Evolutionary conservation across 208 protist species (phyloP), one percentile per base, ranked within the genome.

Genomic region (Jaenimonas drosophilae): DNA sequence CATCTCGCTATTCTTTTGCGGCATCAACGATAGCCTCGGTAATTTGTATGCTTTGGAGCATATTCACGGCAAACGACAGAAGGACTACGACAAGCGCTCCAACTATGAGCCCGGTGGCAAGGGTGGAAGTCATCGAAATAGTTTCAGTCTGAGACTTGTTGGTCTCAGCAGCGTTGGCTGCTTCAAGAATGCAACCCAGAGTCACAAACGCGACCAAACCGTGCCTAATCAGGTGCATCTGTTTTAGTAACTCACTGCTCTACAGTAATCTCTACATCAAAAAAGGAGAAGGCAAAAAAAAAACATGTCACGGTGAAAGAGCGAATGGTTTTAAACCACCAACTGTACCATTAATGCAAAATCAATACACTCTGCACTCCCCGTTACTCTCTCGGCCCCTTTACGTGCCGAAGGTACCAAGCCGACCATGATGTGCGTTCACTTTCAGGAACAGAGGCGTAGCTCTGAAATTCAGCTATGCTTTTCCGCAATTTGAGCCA

Each of bases 11-110:
- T 25, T 59, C 53, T 7, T 47, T 29, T 4, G 47, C 24, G 26
- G 67, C 59, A 40, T 37, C 51, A 12, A 64, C 26, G 14, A 6
- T 19, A 19, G 45, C 44, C 33, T 88, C 78, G 42, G 80, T 77
- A 31, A 87, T 83, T 47, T 74, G 51, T 49, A 92, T 87, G 17
- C 73, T 69, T 25, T 76, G 64, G 58, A 92, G 55, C 76, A 92
- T 89, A 27, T 52, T 53, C 16, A 88, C 55, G 0, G 72, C 56
- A 54, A 88, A 88, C 11, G 52, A 54, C 24, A 92, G 49, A 27
- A 92, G 65, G 26, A 46, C 64, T 23, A 82, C 31, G 19, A 92
- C 64, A 20, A 55, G 61, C 17, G 57, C 47, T n/a, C 74, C 79
- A 24, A 92, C 64, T 14, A 70, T 25, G 32, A 92, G 42, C 21